phyloP scores from a whole-genome alignment of 345 rosid genomes.

The Acer saccharum region DNA sequence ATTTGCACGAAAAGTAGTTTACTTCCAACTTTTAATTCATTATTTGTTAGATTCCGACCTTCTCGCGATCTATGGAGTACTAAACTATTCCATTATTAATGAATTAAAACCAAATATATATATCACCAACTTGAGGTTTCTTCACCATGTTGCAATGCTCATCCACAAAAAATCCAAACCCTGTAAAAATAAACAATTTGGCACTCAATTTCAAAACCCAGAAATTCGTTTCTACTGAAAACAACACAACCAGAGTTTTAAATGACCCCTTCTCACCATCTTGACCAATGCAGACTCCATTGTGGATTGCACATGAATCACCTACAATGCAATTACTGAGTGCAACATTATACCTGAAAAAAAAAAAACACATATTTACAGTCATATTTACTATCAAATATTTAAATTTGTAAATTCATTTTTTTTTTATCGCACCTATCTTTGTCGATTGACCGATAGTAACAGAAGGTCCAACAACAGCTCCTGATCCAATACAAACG shows the following conservation, averaged over 20 bases:
- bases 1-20: background rate
- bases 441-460: conserved; percentile 52
- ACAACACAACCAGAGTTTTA: conserved; percentile 2
- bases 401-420: background rate
- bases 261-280: conserved; percentile 55
- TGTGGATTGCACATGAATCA: conserved; percentile 64
- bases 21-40: background rate
- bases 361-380: background rate
- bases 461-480: conserved; percentile 70
- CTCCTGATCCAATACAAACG: conserved; percentile 64
- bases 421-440: conserved; percentile 24
- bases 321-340: conserved; percentile 71
- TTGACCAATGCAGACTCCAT: conserved; percentile 88
- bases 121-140: conserved; percentile 75
- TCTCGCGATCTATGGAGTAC: background rate
- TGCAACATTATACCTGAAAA: conserved; percentile 60
- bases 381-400: background rate
- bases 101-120: background rate
- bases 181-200: conserved; percentile 34
- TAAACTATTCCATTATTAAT: background rate
- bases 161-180: conserved; percentile 84
- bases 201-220: background rate
- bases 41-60: background rate
- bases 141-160: conserved; percentile 66
- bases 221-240: background rate